Evolutionary conservation across 345 rosid species (phyloP), one percentile per base, ranked within the genome.

Genomic region (Euphorbia pulcherrima): DNA sequence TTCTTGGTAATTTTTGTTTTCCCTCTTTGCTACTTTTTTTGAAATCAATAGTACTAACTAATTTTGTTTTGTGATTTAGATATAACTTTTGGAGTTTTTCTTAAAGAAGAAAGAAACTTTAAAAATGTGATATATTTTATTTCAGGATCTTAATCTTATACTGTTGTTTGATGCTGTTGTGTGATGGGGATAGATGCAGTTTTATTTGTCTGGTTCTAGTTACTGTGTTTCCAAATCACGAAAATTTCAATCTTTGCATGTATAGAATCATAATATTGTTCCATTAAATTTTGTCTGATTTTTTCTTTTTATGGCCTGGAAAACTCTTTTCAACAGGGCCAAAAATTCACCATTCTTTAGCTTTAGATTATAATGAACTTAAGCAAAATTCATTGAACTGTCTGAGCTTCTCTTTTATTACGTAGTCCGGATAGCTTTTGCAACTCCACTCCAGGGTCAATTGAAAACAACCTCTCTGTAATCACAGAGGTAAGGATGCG

Each of bases 1-100:
- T 87, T 58, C 80, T 89, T 16, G 96, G 96, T 89, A 71, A 33
- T 33, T 33, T 2, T 33, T 21, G 78, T 72, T 39, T 40, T 50
- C 17, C 17, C 1, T 11, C 48, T 48, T 5, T 48, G 20, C 18
- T 18, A 18, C 24, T 50, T 2, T 18, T 53, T 44, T 18, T 44
- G 50, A 14, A 44, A 44, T 44, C 16, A 44, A n/a, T n/a, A 20
- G n/a, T n/a, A 20, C 24, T 57, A 27, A 13, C 28, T 27, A 16
- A 13, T 1, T 56, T 21, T n/a, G 47, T 4, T 37, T 37, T 16
- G 13, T 8, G 23, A 16, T 16, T 52, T n/a, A 35, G 23, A 41
- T 17, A 11, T 16, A 60, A 33, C n/a, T 33, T 33, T 23, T 60
- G 44, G 8, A 7, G 7, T n/a, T 60, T n/a, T 8, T 57, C 4